These are phyloP conservation scores for Pseudognaphalium luteoalbum DNA, from an alignment of 129 eudicot species.

Conservation along the genomic window DNA sequence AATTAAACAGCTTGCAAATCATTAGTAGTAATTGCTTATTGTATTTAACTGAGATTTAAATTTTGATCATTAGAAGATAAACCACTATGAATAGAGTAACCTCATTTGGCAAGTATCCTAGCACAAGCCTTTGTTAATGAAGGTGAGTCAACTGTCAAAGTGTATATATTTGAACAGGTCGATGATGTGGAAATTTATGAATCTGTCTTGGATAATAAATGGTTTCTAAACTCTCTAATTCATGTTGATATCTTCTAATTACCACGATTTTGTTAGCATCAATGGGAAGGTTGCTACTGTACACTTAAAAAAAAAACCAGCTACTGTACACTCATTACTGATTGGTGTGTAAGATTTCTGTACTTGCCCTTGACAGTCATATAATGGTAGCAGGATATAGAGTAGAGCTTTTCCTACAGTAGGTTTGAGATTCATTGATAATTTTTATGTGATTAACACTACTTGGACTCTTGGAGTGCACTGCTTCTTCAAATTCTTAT, in stretches of 20 bases:
- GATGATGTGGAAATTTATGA: constrained; percentile 1
- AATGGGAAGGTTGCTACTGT: background rate
- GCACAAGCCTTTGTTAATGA: too few species aligned
- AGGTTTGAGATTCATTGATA: constrained; percentile 6
- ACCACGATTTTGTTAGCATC: background rate
- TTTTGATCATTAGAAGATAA: constrained; percentile 16
- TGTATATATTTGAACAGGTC: background rate
- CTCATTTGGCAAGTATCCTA: too few species aligned
- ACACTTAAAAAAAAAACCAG: background rate
- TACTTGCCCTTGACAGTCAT: background rate
- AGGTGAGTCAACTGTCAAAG: too few species aligned
- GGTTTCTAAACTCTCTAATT: background rate
- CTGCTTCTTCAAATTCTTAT: background rate
- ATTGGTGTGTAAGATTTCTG: background rate
- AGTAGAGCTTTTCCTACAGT: background rate
- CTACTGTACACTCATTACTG: background rate
- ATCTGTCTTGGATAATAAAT: constrained; percentile 8
- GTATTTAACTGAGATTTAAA: background rate
- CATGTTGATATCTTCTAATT: background rate
- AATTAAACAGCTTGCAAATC: background rate
- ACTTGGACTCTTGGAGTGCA: background rate
- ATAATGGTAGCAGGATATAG: background rate
- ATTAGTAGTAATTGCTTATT: background rate
- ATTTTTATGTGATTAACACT: background rate
- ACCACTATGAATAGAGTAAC: background rate